Evolutionary conservation across 306 rosid species (phyloP).

Genomic region (Malus domestica): DNA sequence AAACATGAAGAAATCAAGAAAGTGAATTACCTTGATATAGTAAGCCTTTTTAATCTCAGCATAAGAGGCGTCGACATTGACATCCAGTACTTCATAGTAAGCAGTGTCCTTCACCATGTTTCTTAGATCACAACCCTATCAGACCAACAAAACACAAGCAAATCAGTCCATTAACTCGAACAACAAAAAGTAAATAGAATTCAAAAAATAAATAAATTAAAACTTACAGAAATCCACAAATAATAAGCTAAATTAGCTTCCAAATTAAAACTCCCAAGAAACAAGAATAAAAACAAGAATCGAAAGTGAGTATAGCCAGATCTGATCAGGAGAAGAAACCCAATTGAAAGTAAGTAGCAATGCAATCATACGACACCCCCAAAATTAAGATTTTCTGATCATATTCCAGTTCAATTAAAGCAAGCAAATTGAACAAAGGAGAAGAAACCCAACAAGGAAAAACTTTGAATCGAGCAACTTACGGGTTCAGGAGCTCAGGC

Average conservation of each 20-base stretch:
- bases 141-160: not conserved
- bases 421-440: not conserved
- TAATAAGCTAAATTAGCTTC: not conserved
- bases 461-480: not conserved
- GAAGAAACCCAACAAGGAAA: not conserved
- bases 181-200: not conserved
- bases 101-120: slow-evolving; percentile 77
- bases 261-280: not conserved
- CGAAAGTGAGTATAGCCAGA: not conserved
- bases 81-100: slow-evolving; percentile 71
- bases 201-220: not conserved
- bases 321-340: not conserved
- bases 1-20: not conserved
- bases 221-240: not conserved
- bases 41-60: slow-evolving; percentile 86
- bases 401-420: not conserved
- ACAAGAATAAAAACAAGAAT: not conserved
- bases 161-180: not conserved
- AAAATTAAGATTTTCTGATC: not conserved
- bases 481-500: not conserved
- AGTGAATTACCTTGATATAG: slow-evolving; percentile 59
- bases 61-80: slow-evolving; percentile 60
- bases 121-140: slow-evolving; percentile 26
- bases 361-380: not conserved
- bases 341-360: not conserved